A percentile compares a stretch with the other conserved stretches of the same genome.
Conservation (phyloP, 495 filamentous ascomycete species). For the Tuber aestivum region DNA sequence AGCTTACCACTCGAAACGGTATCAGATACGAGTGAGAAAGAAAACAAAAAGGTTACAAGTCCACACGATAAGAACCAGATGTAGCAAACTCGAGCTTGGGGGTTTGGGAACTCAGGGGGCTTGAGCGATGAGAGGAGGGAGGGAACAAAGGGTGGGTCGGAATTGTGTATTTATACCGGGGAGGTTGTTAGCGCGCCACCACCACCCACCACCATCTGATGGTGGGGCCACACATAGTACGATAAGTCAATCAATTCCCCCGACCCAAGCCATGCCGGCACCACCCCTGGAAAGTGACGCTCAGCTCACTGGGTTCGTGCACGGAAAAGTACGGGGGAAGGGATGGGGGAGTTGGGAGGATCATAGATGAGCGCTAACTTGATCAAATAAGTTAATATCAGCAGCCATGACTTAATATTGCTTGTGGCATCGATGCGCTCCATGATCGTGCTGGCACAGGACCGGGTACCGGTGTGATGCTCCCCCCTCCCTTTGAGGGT, state of each 20-base stretch:
- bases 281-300: background rate
- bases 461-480: too few species aligned
- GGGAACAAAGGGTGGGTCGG: background rate
- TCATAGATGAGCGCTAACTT: background rate
- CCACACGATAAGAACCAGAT: background rate
- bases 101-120: background rate
- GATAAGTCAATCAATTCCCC: background rate
- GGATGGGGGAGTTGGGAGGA: background rate
- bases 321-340: background rate
- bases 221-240: background rate
- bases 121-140: background rate
- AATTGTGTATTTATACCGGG: constrained; percentile 5
- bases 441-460: background rate
- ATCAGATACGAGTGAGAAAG: background rate
- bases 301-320: background rate
- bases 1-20: constrained; percentile 1
- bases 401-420: background rate
- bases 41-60: background rate
- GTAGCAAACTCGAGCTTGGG: background rate
- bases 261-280: background rate
- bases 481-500: background rate
- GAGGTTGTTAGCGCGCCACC: background rate
- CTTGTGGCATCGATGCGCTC: background rate
- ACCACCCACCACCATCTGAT: constrained; percentile 2
- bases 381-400: background rate